Evolutionary conservation across 805 yeast genomes (phyloP).

Genomic region (Schwanniomyces pseudopolymorphus): DNA sequence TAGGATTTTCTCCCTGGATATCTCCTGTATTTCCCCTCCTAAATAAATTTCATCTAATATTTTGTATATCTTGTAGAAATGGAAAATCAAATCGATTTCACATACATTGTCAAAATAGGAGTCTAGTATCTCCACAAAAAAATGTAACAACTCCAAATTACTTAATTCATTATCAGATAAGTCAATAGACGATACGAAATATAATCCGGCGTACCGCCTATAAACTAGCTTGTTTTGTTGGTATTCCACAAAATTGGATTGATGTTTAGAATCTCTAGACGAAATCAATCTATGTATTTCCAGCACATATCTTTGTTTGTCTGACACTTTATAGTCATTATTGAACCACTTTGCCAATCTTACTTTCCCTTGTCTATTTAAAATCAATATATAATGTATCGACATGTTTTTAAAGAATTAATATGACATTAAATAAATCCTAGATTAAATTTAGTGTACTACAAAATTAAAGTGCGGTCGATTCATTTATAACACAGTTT

Average conservation of each 20-base stretch:
- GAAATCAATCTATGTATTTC: constrained; percentile 80
- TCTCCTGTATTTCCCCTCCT: constrained; percentile 90
- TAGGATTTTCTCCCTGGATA: constrained; percentile 67
- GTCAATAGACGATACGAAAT: constrained; percentile 82
- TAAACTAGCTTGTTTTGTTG: constrained; percentile 67
- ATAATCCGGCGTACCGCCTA: constrained; percentile 88
- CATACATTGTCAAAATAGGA: constrained; percentile 87
- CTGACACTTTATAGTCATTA: constrained; percentile 26
- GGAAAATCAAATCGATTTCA: constrained; percentile 89
- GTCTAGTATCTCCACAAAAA: constrained; percentile 86
- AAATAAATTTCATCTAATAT: constrained; percentile 84
- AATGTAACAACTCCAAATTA: constrained; percentile 79
- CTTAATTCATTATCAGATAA: constrained; percentile 77
- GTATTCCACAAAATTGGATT: constrained; percentile 75
- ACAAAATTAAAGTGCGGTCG: background rate
- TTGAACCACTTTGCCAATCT: constrained; percentile 79
- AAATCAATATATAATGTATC: constrained; percentile 74
- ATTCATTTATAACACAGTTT: background rate
- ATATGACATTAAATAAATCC: no score
- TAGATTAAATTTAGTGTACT: background rate
- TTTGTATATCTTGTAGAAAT: constrained; percentile 79
- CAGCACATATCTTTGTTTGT: constrained; percentile 40
- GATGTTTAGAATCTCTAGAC: constrained; percentile 79
- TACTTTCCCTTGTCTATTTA: constrained; percentile 92
- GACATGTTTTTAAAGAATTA: constrained; percentile 50